Conservation (phyloP, 139 green algal genomes). For the Micractinium conductrix region DNA sequence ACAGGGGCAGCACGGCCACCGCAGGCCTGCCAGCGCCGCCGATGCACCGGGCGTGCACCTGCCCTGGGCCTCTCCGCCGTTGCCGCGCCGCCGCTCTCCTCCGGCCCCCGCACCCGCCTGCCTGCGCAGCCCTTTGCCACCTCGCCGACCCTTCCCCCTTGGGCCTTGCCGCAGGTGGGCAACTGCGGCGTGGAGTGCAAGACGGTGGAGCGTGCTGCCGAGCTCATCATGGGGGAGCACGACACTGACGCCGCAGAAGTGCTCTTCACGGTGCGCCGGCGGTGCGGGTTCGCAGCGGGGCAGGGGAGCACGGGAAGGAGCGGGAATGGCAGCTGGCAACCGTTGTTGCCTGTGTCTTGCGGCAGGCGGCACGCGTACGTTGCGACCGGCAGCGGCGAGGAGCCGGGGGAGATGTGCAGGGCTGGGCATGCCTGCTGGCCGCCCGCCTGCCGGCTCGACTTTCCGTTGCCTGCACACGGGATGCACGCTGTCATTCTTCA, state of each 20-base stretch:
- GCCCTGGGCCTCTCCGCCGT: no score
- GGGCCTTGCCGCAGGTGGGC: conserved; percentile 38
- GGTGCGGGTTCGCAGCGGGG: not conserved
- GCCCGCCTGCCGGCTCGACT: not conserved
- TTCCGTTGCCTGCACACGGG: not conserved
- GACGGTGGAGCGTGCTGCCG: conserved; percentile 76
- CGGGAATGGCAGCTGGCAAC: no score
- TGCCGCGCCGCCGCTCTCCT: not conserved
- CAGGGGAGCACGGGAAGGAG: no score
- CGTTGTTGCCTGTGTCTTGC: no score
- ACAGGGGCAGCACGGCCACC: no score
- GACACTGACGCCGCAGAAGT: conserved; percentile 76
- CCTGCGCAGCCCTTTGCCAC: not conserved
- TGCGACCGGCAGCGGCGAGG: not conserved
- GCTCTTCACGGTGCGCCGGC: conserved; percentile 48
- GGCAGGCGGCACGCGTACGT: no score
- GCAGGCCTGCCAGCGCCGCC: no score
- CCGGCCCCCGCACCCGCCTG: not conserved
- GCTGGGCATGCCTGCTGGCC: not conserved
- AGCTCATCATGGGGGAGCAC: conserved; percentile 66
- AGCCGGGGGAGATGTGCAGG: not conserved
- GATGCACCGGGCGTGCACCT: not conserved
- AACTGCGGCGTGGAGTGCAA: conserved; percentile 76
- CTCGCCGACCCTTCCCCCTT: not conserved
- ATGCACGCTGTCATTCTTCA: not conserved